phyloP scores from a whole-genome alignment of 2,329 filamentous ascomycete genomes.

The Ceratocystis destructans region DNA sequence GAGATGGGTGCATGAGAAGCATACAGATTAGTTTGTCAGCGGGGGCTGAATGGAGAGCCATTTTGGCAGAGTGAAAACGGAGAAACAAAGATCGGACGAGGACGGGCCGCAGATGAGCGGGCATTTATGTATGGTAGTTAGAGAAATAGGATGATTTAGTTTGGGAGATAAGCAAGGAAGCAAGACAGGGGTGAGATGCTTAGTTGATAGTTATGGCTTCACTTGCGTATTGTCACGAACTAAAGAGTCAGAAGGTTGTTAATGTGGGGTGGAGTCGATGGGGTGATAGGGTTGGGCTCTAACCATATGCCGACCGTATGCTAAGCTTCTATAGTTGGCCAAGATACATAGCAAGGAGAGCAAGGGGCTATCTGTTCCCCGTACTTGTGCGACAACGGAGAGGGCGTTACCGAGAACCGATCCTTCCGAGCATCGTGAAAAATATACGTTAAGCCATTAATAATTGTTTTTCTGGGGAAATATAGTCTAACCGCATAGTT shows the following conservation, averaged over 20 bases:
- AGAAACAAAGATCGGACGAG: neutral
- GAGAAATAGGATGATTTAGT: no score
- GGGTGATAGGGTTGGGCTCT: neutral
- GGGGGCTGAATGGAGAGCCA: slow-evolving; percentile 19
- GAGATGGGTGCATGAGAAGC: neutral
- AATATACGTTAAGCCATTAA: neutral
- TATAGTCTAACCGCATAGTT: neutral
- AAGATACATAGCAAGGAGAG: neutral
- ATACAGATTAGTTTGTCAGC: slow-evolving; percentile 20
- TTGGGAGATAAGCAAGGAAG: no score
- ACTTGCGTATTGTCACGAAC: neutral
- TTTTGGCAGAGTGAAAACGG: slow-evolving; percentile 4
- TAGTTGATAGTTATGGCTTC: neutral
- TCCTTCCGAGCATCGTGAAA: slow-evolving; percentile 10
- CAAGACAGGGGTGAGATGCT: no score
- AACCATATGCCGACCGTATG: neutral
- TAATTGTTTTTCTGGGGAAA: neutral
- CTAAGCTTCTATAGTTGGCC: neutral
- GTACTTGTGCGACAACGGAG: neutral
- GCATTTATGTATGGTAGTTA: neutral
- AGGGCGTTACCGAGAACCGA: neutral
- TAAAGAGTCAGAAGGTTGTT: neutral
- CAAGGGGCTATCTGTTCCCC: neutral
- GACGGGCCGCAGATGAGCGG: neutral
- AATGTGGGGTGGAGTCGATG: neutral